Base-by-base conservation (phyloP, 2,329 filamentous ascomycete species). In the Aspergillus eucalypticola region DNA sequence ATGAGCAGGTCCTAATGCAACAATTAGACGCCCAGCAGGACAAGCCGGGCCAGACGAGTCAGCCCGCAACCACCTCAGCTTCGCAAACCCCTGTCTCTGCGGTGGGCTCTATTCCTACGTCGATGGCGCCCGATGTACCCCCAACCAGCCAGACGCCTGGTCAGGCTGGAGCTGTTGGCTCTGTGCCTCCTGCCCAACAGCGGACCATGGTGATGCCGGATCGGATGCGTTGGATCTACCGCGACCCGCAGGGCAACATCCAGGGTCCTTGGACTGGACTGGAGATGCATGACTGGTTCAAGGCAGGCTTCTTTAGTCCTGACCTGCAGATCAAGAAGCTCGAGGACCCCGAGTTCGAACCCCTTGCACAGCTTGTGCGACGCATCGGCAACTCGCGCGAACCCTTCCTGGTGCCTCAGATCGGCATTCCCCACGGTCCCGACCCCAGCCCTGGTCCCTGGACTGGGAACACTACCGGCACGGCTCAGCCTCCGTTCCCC, bases 221-320 rank as follows among this genome's bases (percentile, higher is more conserved):
- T 75, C 86, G 96, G 13, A 99, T 99, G 92, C 86, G 94, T 69
- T 99, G 95, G 95, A 94, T 97, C 17, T 99, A 99, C 73, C 88
- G 96, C 55, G 95, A 99, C 73, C 95, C 95, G 5, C 91, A 96
- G 73, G 92, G 92, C 21, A 90, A 91, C 63, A 89, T 92, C 5
- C 95, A 99, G 73, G 95, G 95, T 0, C 95, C 95, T 0, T 99
- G 95, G 78, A 97, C 92, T 41, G 95, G 95, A 1, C 81, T 99
- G 53, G 95, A 99, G 77, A 99, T 99, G 95, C 96, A 99, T 68
- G 96, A 99, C 70, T 99, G 95, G 95, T 99, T 98, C 79, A 98
- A 98, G 75, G 94, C 93, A 39, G 93, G 94, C 49, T 99, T 98
- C 79, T 99, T 99, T 78, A 96, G 92, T 0, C 89, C 94, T 0